These are phyloP conservation scores for Antrodiella citrinella DNA, from an alignment of 768 basidiomycete species.

Conservation along the genomic window DNA sequence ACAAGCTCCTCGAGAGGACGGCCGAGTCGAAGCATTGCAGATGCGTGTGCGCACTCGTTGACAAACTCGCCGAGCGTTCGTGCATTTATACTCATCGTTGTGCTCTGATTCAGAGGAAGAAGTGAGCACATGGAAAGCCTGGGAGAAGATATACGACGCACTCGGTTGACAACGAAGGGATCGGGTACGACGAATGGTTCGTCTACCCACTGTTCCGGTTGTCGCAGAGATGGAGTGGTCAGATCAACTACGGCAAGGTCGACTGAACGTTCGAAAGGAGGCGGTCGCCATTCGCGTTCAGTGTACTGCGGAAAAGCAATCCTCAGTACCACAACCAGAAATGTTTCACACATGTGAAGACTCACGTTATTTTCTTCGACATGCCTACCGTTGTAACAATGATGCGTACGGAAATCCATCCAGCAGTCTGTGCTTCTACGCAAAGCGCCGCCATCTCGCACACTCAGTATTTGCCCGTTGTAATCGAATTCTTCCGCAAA, in stretches of 20 bases:
- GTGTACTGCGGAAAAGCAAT: no score
- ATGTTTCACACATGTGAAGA: not conserved
- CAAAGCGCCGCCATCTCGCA: slow-evolving; percentile 34
- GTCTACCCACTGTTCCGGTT: not conserved
- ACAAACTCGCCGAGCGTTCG: not conserved
- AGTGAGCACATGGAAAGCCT: not conserved
- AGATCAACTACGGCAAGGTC: not conserved
- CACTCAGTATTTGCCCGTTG: slow-evolving; percentile 22
- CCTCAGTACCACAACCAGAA: not conserved
- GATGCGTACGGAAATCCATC: not conserved
- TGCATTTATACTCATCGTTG: not conserved
- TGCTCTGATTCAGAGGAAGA: not conserved
- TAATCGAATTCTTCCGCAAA: slow-evolving; percentile 36
- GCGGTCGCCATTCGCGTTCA: no score
- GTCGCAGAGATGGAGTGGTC: not conserved
- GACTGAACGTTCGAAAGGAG: not conserved
- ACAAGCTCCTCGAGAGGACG: not conserved
- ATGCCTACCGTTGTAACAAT: not conserved
- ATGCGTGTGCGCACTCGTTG: not conserved
- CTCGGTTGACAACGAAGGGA: not conserved
- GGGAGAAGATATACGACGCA: not conserved
- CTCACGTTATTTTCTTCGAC: not conserved
- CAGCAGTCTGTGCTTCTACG: slow-evolving; percentile 6
- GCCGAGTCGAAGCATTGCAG: slow-evolving; percentile 4
- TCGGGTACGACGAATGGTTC: not conserved